Base-by-base conservation (phyloP, 1,284 basidiomycete species). In the Ceratobasidium sp. region DNA sequence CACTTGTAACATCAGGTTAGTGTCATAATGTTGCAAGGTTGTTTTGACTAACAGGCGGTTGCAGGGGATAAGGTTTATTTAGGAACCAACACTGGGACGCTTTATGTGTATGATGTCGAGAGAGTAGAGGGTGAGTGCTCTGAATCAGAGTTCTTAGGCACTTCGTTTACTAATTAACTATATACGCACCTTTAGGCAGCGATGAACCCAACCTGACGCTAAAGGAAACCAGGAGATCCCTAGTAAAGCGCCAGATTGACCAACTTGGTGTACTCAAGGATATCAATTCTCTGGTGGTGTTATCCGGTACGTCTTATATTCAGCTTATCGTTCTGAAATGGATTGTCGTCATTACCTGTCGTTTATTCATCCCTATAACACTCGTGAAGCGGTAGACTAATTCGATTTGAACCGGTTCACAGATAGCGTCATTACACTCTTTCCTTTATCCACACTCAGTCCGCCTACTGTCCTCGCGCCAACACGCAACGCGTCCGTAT, bases 211-310 rank as follows among this genome's bases (percentile, higher is more conserved):
- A 84, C 18, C 85, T 90, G 3, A 88, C 87, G 44, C 86, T 92
- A 1, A 86, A 93, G 20, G 92, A 93, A 81, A 90, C 89, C 20
- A 94, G 91, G 89, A 92, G 91, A 79, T 86, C 85, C 4, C 85
- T 97, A 42, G 86, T 89, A 15, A 89, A 91, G 80, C 90, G 89
- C 81, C 88, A 93, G 13, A 94, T 99, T 58, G 96, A 98, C 78
- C 95, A 96, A 83, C 86, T 98, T 5, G 94, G 92, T 2, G 93
- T 93, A 71, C 89, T 98, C 80, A 92, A 93, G 80, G 94, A 95
- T 81, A 89, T 95, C 18, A 93, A 95, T 81, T 93, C 94, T 12
- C 87, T 98, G 40, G 92, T 94, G 4, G 89, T 95, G 9, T 89
- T 98, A 1, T 93, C 94, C 23, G 96, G 96, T 95, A 81, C 78